Base-by-base conservation (phyloP, 768 basidiomycete species). In the Boletus barrowsii region DNA sequence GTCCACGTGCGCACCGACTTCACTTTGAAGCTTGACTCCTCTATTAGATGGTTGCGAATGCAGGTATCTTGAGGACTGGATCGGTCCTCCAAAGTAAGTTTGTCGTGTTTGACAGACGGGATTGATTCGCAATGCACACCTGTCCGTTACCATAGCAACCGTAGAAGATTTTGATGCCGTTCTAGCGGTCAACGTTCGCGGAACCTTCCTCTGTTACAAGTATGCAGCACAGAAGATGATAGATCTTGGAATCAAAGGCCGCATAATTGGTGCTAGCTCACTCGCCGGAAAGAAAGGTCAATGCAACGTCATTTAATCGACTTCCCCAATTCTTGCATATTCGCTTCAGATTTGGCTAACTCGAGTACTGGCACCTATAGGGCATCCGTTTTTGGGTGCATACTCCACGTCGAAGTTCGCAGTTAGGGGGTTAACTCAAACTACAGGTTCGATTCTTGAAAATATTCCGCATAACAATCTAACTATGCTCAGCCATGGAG, bases 151-250 rank as follows among this genome's bases (percentile, higher is more conserved):
- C 4, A 11, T 45, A 78, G 76, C 68, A 2, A 62, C 64, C 20
- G 53, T 68, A 3, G 67, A 68, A 18, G 66, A 75, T 10, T 64
- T 71, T 53, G 72, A 77, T 29, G 53, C 57, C 18, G 42, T 71
- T 10, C 55, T 74, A n/a, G 53, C 68, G 2, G 66, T 76, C 47
- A 80, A 80, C 40, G 66, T 70, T 26, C 70, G 68, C 14, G 76
- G 79, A 6, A 66, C 68, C 0, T 68, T 79, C 58, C 61, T 77
- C 17, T 71, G 69, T 47, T 76, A 76, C 56, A 78, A 76, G 54
- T 66, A 72, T 47, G 79, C 75, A 13, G 78, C 76, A 8, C 58
- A 60, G 24, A 71, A 74, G 54, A 79, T 79, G 79, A 64, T 79
- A 45, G 68, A 70, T 29, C 79, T 75, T 57, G 76, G 74, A 8